A percentile compares a stretch with the other conserved stretches of the same genome.
phyloP scores from a whole-genome alignment of 176 grass and related monocot species.

The Phoenix roebelenii region DNA sequence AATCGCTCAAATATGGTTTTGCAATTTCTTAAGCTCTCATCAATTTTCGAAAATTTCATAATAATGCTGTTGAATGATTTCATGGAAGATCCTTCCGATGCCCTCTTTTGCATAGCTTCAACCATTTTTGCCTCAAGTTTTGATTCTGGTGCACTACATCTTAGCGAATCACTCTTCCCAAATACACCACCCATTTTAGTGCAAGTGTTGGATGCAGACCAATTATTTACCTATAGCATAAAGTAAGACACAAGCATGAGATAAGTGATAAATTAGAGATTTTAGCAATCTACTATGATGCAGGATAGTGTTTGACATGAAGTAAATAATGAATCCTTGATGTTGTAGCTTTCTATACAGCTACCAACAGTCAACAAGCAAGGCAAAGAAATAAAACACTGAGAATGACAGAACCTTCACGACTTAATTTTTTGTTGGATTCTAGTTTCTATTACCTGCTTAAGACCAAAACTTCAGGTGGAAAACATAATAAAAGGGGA shows the following conservation, averaged over 20 bases:
- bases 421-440: no score
- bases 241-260: neutral
- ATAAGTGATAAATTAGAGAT: neutral
- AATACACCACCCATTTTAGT: constrained; percentile 55
- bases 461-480: no score
- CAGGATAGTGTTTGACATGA: neutral
- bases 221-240: constrained; percentile 3
- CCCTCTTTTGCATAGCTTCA: constrained; percentile 65
- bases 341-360: no score
- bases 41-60: constrained; percentile 83
- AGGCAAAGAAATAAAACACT: no score
- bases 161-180: constrained; percentile 34
- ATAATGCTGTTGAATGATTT: constrained; percentile 74
- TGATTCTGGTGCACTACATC: constrained; percentile 19
- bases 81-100: constrained; percentile 42
- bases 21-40: constrained; percentile 76
- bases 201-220: neutral
- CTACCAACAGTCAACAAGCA: no score
- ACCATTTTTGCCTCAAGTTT: constrained; percentile 80
- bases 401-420: no score
- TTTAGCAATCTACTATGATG: neutral
- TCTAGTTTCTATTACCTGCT: no score
- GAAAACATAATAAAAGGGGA: no score
- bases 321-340: no score
- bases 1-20: constrained; percentile 82